Evolutionary conservation across 805 yeast genomes (phyloP).

Genomic region (Cyberlindnera mississippiensis): DNA sequence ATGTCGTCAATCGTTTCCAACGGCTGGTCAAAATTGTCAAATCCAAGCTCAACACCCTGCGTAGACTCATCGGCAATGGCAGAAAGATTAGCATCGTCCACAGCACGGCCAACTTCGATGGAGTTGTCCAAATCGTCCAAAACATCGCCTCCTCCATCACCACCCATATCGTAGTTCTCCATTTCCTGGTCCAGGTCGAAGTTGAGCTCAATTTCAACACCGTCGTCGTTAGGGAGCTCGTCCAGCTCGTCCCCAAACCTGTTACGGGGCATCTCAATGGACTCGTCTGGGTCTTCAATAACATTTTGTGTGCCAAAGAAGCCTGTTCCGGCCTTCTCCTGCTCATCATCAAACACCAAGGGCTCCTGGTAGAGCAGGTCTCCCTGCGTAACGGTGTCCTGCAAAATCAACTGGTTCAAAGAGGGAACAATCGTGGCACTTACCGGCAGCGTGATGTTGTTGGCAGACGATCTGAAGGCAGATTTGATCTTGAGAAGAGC

Average conservation of each 20-base stretch:
- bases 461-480: slow-evolving; percentile 46
- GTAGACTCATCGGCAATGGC: slow-evolving; percentile 11
- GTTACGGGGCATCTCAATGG: slow-evolving; percentile 67
- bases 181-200: slow-evolving; percentile 31
- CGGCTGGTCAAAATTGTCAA: slow-evolving; percentile 17
- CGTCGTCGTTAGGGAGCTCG: slow-evolving; percentile 35
- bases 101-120: slow-evolving; percentile 22
- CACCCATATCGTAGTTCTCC: slow-evolving; percentile 6
- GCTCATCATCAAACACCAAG: slow-evolving; percentile 31
- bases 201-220: slow-evolving; percentile 52
- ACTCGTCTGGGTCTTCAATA: slow-evolving; percentile 40
- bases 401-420: slow-evolving; percentile 55
- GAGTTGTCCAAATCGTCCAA: slow-evolving; percentile 32
- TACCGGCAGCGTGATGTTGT: slow-evolving; percentile 53
- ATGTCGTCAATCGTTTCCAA: slow-evolving; percentile 21
- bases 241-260: slow-evolving; percentile 28
- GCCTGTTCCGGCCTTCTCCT: neutral
- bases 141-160: neutral
- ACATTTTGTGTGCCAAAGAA: slow-evolving; percentile 14
- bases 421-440: slow-evolving; percentile 59
- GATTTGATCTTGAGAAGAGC: slow-evolving; percentile 67
- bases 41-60: slow-evolving; percentile 13
- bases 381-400: slow-evolving; percentile 74
- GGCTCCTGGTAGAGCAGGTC: slow-evolving; percentile 71
- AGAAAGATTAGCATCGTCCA: slow-evolving; percentile 21